Percentiles rank a stretch among this genome's conserved stretches.
These are phyloP conservation scores for Serpula lacrymans DNA, from an alignment of 768 basidiomycete species.

Conservation along the genomic window DNA sequence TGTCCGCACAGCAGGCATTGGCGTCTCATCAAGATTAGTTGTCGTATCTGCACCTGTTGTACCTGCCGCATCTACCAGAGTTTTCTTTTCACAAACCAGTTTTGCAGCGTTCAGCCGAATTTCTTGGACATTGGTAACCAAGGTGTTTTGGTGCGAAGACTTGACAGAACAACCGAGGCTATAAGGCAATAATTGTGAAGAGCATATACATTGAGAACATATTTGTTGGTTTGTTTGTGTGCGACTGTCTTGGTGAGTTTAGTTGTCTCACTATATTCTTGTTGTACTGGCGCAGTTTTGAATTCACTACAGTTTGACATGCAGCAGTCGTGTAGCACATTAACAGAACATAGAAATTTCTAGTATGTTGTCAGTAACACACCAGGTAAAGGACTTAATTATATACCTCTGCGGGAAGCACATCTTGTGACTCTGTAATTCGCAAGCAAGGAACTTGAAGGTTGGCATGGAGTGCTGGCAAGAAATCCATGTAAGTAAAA, in stretches of 20 bases:
- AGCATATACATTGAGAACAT: no score
- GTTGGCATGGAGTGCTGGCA: constrained; percentile 5
- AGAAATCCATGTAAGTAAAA: constrained; percentile 1
- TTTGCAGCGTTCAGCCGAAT: neutral
- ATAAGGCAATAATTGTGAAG: no score
- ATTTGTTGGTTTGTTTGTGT: neutral
- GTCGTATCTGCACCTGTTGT: no score
- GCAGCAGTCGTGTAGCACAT: no score
- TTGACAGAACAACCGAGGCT: no score
- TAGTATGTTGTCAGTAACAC: neutral
- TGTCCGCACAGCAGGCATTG: no score
- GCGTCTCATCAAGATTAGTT: no score
- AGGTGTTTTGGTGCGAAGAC: neutral
- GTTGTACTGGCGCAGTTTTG: constrained; percentile 14
- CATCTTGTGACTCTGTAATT: constrained; percentile 1
- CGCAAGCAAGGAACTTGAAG: constrained; percentile 5
- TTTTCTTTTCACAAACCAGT: neutral
- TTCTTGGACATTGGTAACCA: constrained; percentile 1
- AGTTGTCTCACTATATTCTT: constrained; percentile 20
- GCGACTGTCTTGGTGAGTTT: neutral
- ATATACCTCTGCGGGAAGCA: no score
- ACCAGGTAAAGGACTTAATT: neutral
- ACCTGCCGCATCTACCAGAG: no score
- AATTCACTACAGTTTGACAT: no score
- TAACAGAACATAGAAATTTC: no score